Percentiles rank a stretch among this genome's conserved stretches.
Evolutionary conservation across 306 rosid genomes (phyloP).

Genomic region (Purshia tridentata): DNA sequence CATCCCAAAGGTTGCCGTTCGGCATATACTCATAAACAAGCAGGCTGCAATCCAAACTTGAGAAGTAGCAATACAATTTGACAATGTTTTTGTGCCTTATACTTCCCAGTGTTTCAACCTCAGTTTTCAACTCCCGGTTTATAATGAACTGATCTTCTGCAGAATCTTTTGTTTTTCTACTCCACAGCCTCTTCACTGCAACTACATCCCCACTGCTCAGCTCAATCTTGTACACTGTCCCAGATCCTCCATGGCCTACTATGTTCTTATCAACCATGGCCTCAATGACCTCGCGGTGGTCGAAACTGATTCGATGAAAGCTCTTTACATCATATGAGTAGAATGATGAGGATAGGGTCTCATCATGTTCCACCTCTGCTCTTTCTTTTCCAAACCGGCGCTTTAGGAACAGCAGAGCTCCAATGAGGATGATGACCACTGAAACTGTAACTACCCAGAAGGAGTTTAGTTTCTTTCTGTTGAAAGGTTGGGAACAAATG

Average conservation of each 20-base stretch:
- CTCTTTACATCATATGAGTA: conserved; percentile 80
- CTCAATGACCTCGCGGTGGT: conserved; percentile 64
- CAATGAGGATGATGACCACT: conserved; percentile 54
- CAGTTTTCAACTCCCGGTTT: conserved; percentile 71
- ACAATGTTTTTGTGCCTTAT: conserved; percentile 94
- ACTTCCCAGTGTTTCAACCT: conserved; percentile 87
- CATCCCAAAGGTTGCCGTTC: conserved; percentile 94
- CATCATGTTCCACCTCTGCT: conserved; percentile 62
- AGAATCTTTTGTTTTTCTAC: conserved; percentile 48
- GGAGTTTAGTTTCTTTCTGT: conserved; percentile 53
- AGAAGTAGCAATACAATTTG: conserved; percentile 74
- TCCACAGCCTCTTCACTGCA: conserved; percentile 80
- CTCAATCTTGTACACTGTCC: conserved; percentile 80
- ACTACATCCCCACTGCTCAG: conserved; percentile 67
- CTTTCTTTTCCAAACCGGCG: conserved; percentile 57
- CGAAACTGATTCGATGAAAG: conserved; percentile 73
- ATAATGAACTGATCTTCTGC: conserved; percentile 46
- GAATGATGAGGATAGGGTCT: conserved; percentile 54
- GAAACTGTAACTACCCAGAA: conserved; percentile 76
- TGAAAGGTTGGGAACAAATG: conserved; percentile 39
- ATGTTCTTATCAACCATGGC: conserved; percentile 84
- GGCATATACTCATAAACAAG: conserved; percentile 93
- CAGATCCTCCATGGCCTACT: conserved; percentile 93
- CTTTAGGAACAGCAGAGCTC: conserved; percentile 56
- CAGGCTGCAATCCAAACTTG: conserved; percentile 66